Conservation (phyloP, 345 rosid genomes). For the Brassica juncea region DNA sequence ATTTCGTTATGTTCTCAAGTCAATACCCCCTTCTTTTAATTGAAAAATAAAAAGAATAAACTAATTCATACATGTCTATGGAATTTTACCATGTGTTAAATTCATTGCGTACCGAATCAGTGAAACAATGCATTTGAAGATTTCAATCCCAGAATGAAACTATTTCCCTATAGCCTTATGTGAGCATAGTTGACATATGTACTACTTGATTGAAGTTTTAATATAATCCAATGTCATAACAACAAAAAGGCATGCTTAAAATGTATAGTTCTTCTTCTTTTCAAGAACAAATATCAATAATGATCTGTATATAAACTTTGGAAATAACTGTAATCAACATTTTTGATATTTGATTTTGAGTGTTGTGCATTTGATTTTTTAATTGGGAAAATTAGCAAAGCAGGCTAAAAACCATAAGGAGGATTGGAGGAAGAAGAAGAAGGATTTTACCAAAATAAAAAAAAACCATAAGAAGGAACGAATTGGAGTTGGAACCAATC, state of each 20-base stretch:
- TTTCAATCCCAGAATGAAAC: background rate
- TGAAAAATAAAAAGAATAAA: background rate
- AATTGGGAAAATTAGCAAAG: background rate
- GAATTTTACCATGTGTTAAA: background rate
- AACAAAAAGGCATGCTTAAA: background rate
- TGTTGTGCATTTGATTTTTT: background rate
- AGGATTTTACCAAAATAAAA: no score
- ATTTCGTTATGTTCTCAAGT: conserved; percentile 1
- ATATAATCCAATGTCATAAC: background rate
- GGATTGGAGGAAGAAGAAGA: background rate
- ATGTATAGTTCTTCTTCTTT: background rate
- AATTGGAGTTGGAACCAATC: conserved; percentile 22
- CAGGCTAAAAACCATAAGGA: background rate
- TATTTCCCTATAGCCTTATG: background rate
- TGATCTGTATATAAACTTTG: background rate
- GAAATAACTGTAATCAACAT: background rate
- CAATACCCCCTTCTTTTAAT: background rate
- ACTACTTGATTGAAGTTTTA: background rate
- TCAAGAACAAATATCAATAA: background rate
- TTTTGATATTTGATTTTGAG: background rate
- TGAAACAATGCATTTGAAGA: background rate
- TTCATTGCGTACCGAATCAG: background rate
- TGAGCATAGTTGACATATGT: background rate
- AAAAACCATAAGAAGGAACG: background rate
- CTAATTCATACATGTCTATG: background rate